Evolutionary conservation across 352 stramenopile genomes (phyloP), one percentile per base, ranked within the genome.

Genomic region (Peronospora farinosa): DNA sequence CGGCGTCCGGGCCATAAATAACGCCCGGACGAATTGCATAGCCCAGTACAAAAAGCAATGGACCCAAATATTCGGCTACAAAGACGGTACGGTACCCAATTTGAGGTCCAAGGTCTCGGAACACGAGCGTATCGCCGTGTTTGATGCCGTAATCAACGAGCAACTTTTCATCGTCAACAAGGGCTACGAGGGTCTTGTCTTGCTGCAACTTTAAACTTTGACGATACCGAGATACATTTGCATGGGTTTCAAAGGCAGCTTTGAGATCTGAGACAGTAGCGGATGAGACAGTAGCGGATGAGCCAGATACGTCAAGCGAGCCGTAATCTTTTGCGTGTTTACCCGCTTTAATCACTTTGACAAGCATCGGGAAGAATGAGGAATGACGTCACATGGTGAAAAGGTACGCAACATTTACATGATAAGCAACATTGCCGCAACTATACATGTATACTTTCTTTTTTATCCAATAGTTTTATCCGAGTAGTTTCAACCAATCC

Each of bases 41-140:
- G 32, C 91, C 62, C 39, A 90, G 51, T 47, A 95, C 82, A 46
- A 96, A 88, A 36, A 89, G 54, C 47, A 96, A 49, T 5, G 86
- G 86, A 3, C 85, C 86, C 9, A 90, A 39, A 60, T 95, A 96
- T 64, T 95, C 86, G 38, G 75, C 52, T 23, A 95, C 37, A 47
- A 96, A 95, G 19, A 96, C 85, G 2, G 79, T 94, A 41, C 83
- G 76, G 65, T 94, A 94, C 30, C 83, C 85, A 55, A 95, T 94
- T 54, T 95, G 85, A 27, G 80, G 78, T 0, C 85, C 85, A 1
- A 94, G 51, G 62, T 95, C 80, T 54, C 86, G 84, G 61, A 92
- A 82, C 33, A 81, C 60, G 13, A 90, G 62, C 53, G 72, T 69
- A 31, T 64, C 50, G 32, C 54, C 60, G 44, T 69, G 57, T 55